These are phyloP conservation scores for Hypoxylon fragiforme DNA, from an alignment of 495 filamentous ascomycete genomes.

Conservation along the genomic window DNA sequence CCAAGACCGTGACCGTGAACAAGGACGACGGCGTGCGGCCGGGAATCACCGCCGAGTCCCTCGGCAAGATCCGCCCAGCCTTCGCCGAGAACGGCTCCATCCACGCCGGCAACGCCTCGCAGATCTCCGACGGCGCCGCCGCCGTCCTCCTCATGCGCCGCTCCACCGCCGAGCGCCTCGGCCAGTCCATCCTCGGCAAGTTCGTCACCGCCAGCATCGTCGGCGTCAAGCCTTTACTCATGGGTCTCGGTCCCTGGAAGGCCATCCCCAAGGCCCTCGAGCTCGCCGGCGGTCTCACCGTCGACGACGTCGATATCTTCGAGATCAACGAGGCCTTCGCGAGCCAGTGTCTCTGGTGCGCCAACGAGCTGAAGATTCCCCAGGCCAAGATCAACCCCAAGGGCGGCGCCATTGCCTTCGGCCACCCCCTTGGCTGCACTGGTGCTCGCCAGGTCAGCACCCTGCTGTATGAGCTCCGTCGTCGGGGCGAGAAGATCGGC, in stretches of 20 bases:
- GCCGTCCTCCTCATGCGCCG: slow-evolving; percentile 96
- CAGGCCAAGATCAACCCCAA: slow-evolving; percentile 90
- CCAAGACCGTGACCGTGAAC: slow-evolving; percentile 79
- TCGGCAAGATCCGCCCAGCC: slow-evolving; percentile 86
- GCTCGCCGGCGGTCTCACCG: slow-evolving; percentile 76
- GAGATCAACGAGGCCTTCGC: slow-evolving; percentile 99
- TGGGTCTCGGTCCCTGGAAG: slow-evolving; percentile 95
- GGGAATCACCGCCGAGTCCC: slow-evolving; percentile 83
- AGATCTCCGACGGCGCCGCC: slow-evolving; percentile 94
- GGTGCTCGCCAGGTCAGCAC: slow-evolving; percentile 93
- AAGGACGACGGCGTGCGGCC: slow-evolving; percentile 85
- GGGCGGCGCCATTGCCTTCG: slow-evolving; percentile 98
- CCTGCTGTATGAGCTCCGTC: slow-evolving; percentile 81
- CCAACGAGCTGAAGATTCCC: slow-evolving; percentile 82
- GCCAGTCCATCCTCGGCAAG: slow-evolving; percentile 85
- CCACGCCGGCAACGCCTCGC: slow-evolving; percentile 93
- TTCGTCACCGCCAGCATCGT: slow-evolving; percentile 82
- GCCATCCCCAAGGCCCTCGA: slow-evolving; percentile 89
- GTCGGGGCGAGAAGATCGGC: slow-evolving; percentile 80
- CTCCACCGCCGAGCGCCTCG: slow-evolving; percentile 82
- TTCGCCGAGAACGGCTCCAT: slow-evolving; percentile 92
- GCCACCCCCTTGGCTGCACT: slow-evolving; percentile 93
- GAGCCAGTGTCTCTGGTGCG: slow-evolving; percentile 91
- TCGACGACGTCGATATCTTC: slow-evolving; percentile 92
- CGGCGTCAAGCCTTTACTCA: slow-evolving; percentile 88